phyloP scores from a whole-genome alignment of 2,329 filamentous ascomycete genomes.

The Colletotrichum tabaci region DNA sequence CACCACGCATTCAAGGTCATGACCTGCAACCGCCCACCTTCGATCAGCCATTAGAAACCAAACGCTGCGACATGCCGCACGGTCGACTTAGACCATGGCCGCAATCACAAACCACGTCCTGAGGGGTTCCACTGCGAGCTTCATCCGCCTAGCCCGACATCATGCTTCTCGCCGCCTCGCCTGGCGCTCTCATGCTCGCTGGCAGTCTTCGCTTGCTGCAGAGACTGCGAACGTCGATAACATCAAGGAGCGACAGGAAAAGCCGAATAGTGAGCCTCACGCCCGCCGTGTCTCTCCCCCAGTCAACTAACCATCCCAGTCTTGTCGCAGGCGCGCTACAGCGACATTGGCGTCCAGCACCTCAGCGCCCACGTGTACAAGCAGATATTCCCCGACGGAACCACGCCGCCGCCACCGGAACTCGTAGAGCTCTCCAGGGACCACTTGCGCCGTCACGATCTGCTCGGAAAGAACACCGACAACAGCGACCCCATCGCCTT shows the following conservation, averaged over 20 bases:
- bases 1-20: constrained; percentile 46
- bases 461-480: constrained; percentile 92
- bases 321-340: constrained; percentile 78
- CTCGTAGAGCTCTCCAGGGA: constrained; percentile 86
- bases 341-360: constrained; percentile 95
- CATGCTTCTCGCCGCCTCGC: constrained; percentile 57
- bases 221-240: constrained; percentile 34
- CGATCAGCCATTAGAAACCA: neutral
- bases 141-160: constrained; percentile 67
- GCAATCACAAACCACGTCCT: constrained; percentile 49
- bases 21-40: neutral
- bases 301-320: constrained; percentile 51
- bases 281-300: neutral
- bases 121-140: constrained; percentile 61
- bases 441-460: constrained; percentile 87
- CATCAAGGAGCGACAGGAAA: constrained; percentile 44
- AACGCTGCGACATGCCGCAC: constrained; percentile 13
- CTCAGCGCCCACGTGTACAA: constrained; percentile 85
- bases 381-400: constrained; percentile 81
- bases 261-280: constrained; percentile 56
- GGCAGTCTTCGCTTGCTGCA: constrained; percentile 57
- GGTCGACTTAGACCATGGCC: constrained; percentile 36
- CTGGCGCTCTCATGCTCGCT: constrained; percentile 58
- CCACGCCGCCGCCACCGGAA: constrained; percentile 73
- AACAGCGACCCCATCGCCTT: constrained; percentile 83